Percentiles rank a stretch among this genome's conserved stretches.
These are phyloP conservation scores for Penicillium sp. DNA, from an alignment of 2,329 filamentous ascomycete genomes.

Conservation along the genomic window DNA sequence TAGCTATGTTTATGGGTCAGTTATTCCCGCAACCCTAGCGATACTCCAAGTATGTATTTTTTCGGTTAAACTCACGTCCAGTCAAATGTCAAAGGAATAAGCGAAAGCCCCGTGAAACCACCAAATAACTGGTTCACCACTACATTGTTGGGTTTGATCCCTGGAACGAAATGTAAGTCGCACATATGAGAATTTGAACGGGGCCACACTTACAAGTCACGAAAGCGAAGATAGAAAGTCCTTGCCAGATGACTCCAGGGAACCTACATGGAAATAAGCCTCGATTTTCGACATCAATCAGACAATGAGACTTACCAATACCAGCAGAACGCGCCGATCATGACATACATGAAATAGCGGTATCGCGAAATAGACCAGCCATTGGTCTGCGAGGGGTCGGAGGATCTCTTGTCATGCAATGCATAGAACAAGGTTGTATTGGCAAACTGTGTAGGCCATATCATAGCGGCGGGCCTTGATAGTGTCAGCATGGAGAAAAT, in stretches of 20 bases:
- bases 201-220: constrained; percentile 56
- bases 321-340: constrained; percentile 58
- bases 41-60: neutral
- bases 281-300: neutral
- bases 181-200: neutral
- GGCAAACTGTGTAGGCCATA: constrained; percentile 67
- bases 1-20: constrained; percentile 14
- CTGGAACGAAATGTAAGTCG: neutral
- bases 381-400: constrained; percentile 55
- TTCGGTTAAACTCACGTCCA: constrained; percentile 25
- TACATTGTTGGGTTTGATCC: constrained; percentile 62
- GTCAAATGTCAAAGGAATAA: constrained; percentile 64
- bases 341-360: constrained; percentile 60
- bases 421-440: constrained; percentile 67
- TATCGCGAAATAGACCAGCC: constrained; percentile 66
- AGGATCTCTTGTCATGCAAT: constrained; percentile 63
- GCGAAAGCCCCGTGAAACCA: constrained; percentile 64
- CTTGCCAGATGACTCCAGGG: constrained; percentile 65
- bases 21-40: neutral
- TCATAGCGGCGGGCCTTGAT: constrained; percentile 59
- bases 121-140: constrained; percentile 57
- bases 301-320: constrained; percentile 48
- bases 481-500: neutral
- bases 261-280: constrained; percentile 35
- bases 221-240: constrained; percentile 66